phyloP scores from a whole-genome alignment of 1,284 basidiomycete genomes.

The Ganoderma boninense region DNA sequence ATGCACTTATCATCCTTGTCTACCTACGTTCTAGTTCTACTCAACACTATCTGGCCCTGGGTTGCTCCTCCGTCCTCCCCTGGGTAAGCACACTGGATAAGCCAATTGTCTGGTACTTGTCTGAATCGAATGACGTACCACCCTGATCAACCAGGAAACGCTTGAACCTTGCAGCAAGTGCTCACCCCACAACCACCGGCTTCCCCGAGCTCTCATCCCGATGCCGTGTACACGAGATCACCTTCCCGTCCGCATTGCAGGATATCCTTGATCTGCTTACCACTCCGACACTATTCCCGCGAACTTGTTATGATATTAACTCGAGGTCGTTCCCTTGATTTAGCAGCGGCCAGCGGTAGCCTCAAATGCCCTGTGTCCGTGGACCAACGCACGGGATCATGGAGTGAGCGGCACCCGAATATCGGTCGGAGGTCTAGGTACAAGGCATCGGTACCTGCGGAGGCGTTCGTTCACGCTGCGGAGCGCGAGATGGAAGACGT shows the following conservation, averaged over 20 bases:
- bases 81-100: neutral
- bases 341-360: no score
- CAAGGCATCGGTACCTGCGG: neutral
- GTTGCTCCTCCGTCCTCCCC: neutral
- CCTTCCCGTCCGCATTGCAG: neutral
- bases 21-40: neutral
- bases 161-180: neutral
- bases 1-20: neutral
- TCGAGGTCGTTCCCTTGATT: neutral
- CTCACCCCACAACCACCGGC: neutral
- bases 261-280: neutral
- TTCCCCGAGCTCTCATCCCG: neutral
- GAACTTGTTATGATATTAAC: neutral
- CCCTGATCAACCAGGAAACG: no score
- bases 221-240: neutral
- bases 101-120: neutral
- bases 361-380: neutral
- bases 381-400: neutral
- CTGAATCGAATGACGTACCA: neutral
- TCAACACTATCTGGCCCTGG: neutral
- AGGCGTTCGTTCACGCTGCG: neutral
- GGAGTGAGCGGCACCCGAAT: neutral
- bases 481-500: neutral
- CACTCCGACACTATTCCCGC: neutral
- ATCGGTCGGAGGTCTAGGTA: neutral